Percentiles rank a stretch among this genome's conserved stretches.
Conservation (phyloP, 805 yeast species). For the Cyberlindnera veronae region DNA sequence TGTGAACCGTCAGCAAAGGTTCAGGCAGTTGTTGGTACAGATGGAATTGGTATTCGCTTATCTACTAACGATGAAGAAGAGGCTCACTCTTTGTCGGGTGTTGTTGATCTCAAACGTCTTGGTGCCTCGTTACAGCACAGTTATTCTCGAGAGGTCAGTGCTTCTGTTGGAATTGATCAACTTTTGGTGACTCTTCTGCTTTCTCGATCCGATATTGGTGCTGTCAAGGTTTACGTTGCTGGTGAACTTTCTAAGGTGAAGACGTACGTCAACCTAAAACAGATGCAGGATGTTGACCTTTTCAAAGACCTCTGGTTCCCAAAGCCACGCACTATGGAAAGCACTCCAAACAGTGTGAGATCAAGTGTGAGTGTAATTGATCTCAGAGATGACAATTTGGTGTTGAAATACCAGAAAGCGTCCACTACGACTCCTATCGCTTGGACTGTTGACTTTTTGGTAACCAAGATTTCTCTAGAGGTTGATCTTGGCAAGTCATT, state of each 20-base stretch:
- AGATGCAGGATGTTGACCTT: constrained; percentile 79
- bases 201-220: constrained; percentile 37
- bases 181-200: constrained; percentile 48
- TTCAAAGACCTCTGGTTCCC: constrained; percentile 85
- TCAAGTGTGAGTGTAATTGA: constrained; percentile 11
- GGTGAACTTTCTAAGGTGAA: constrained; percentile 52
- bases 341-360: constrained; percentile 21
- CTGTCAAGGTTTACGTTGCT: constrained; percentile 43
- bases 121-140: constrained; percentile 81
- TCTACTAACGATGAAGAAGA: constrained; percentile 45
- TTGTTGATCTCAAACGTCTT: constrained; percentile 50
- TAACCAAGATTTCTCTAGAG: constrained; percentile 48
- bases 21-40: constrained; percentile 75
- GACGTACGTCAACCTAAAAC: constrained; percentile 72
- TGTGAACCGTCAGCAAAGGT: constrained; percentile 95
- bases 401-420: constrained; percentile 50
- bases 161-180: constrained; percentile 50
- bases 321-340: background rate
- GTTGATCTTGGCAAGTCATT: constrained; percentile 83
- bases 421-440: constrained; percentile 67
- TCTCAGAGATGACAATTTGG: constrained; percentile 26
- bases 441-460: constrained; percentile 60
- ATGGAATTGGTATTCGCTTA: constrained; percentile 58
- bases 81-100: constrained; percentile 39
- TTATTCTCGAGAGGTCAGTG: constrained; percentile 87